phyloP scores from a whole-genome alignment of 202 grass and related monocot species.

The Bolboschoenoplectus hybrid region DNA sequence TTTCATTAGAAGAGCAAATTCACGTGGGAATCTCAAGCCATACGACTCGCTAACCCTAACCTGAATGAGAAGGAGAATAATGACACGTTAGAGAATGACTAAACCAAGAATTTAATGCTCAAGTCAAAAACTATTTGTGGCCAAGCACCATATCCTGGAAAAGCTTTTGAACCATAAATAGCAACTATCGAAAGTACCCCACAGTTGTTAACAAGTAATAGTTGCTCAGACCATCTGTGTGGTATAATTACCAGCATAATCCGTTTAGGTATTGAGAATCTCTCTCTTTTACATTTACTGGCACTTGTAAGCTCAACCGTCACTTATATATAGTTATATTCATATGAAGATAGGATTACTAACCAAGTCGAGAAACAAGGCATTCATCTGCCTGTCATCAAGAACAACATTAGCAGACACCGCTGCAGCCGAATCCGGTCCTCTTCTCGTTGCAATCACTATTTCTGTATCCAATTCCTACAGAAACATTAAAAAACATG shows the following conservation, averaged over 20 bases:
- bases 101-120: background rate
- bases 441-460: slow-evolving; percentile 75
- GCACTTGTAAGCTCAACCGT: background rate
- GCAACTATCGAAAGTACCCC: background rate
- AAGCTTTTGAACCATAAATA: background rate
- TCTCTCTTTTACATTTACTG: background rate
- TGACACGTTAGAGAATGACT: slow-evolving; percentile 29
- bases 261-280: background rate
- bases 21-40: slow-evolving; percentile 86
- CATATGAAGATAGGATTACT: slow-evolving; percentile 34
- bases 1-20: slow-evolving; percentile 95
- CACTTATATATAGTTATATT: background rate
- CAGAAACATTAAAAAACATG: slow-evolving; percentile 41
- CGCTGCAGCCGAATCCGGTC: slow-evolving; percentile 56
- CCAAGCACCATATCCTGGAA: background rate
- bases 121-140: background rate
- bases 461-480: slow-evolving; percentile 94
- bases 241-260: slow-evolving; percentile 3
- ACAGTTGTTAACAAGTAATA: background rate
- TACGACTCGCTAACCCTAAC: slow-evolving; percentile 95
- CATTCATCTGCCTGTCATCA: slow-evolving; percentile 94
- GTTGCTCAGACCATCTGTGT: background rate
- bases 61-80: slow-evolving; percentile 47
- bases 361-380: slow-evolving; percentile 93
- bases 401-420: slow-evolving; percentile 85